Evolutionary conservation across 2,329 filamentous ascomycete genomes (phyloP).

Genomic region (Fusarium oligoseptatum): DNA sequence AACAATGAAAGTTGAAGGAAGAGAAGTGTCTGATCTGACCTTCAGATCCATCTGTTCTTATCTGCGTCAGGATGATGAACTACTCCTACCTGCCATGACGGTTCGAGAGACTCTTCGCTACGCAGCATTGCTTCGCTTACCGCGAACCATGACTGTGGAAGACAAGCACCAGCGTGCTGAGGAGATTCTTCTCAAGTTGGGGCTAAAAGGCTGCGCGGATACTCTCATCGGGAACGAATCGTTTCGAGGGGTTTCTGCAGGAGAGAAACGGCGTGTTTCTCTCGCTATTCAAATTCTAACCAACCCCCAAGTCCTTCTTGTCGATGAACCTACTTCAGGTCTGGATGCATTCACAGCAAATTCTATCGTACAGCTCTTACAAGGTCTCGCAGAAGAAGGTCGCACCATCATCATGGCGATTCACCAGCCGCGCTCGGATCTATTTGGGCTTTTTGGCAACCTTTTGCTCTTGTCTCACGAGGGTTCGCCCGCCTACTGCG

Average conservation of each 20-base stretch:
- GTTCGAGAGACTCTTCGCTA: slow-evolving; percentile 81
- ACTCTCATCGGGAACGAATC: slow-evolving; percentile 79
- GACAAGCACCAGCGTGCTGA: slow-evolving; percentile 79
- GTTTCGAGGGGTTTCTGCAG: slow-evolving; percentile 83
- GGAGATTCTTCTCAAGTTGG: slow-evolving; percentile 80
- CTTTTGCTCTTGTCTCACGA: slow-evolving; percentile 78
- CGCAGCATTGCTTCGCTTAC: slow-evolving; percentile 77
- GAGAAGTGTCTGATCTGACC: slow-evolving; percentile 75
- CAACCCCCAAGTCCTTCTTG: slow-evolving; percentile 77
- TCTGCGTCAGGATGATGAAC: slow-evolving; percentile 83
- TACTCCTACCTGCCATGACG: slow-evolving; percentile 78
- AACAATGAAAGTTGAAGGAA: slow-evolving; percentile 77
- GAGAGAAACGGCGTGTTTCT: slow-evolving; percentile 83
- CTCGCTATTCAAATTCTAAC: slow-evolving; percentile 84
- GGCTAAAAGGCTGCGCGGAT: slow-evolving; percentile 82
- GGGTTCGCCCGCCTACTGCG: slow-evolving; percentile 76
- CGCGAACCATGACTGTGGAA: slow-evolving; percentile 76
- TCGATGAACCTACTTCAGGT: slow-evolving; percentile 83
- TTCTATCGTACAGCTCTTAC: slow-evolving; percentile 81
- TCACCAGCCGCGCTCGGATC: slow-evolving; percentile 80
- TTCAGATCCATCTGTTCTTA: slow-evolving; percentile 81
- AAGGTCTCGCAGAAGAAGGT: slow-evolving; percentile 78
- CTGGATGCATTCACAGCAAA: slow-evolving; percentile 83
- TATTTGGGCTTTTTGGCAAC: slow-evolving; percentile 79
- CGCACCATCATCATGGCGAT: slow-evolving; percentile 81